Base-by-base conservation (phyloP, 2,329 filamentous ascomycete genomes). In the Aspergillus jensenii region DNA sequence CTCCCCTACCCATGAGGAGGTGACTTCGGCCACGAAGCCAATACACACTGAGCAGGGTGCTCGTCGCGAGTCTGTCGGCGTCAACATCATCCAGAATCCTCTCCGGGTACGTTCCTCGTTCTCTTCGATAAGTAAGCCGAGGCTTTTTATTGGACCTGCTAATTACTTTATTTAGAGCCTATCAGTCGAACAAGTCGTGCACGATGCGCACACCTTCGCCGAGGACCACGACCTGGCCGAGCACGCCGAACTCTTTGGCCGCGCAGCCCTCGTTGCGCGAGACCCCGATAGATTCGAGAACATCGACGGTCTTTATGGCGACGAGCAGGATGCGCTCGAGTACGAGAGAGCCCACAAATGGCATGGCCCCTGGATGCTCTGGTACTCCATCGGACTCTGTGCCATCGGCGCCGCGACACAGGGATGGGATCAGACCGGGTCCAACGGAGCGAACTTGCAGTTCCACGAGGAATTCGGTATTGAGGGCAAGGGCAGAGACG, bases 391-490 rank as follows among this genome's bases (percentile, higher is more conserved):
- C 58, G 73, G 76, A 35, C 68, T 81, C 19, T 80, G 78, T 62
- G 80, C 79, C 9, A 70, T 82, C 44, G 79, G 76, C 11, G 79
- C 79, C 25, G 78, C 79, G 12, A 76, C 80, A 0, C 80, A 83
- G 60, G 76, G 77, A 31, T 82, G 80, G 80, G 80, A 81, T 70
- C 80, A 82, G 65, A 81, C 80, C 11, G 80, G 79, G n/a, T 77
- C 76, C 21, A 83, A 82, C 59, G 81, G 80, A 4, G 81, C 80
- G 15, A 82, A 82, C 53, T 64, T 83, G 44, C 77, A 73, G 1
- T 83, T 81, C 61, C 79, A 79, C 1, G 59, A 67, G 27, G 77
- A 72, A 5, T 75, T 80, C 31, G 68, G 68, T 14, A 83, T 80
- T 15, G 62, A 64, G 2, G 70, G 82, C 47, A 43, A 68, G 27